phyloP scores from a whole-genome alignment of 2,329 filamentous ascomycete species.

The Stachybotrys chartarum region DNA sequence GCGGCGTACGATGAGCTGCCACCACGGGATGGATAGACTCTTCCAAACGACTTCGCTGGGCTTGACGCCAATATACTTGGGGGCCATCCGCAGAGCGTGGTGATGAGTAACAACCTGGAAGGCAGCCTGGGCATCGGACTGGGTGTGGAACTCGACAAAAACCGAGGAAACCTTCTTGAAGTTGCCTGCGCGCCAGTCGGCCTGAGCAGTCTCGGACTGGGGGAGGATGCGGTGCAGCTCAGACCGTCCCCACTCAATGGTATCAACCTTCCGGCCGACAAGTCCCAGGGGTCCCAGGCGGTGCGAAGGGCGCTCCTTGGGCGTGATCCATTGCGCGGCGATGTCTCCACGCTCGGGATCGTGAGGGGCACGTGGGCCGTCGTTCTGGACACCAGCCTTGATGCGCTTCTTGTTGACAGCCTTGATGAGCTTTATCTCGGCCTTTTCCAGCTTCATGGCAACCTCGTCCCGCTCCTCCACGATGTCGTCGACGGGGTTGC shows the following conservation, averaged over 20 bases:
- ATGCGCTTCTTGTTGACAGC: conserved; percentile 34
- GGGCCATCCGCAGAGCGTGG: conserved; percentile 74
- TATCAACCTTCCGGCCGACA: conserved; percentile 65
- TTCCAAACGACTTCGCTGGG: conserved; percentile 83
- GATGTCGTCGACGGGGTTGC: conserved; percentile 65
- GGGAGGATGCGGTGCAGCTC: conserved; percentile 49
- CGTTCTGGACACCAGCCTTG: conserved; percentile 16
- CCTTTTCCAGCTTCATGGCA: conserved; percentile 72
- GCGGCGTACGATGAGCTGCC: conserved; percentile 65
- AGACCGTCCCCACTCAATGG: conserved; percentile 74
- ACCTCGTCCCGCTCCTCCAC: conserved; percentile 69
- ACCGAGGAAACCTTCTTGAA: conserved; percentile 61
- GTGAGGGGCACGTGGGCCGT: conserved; percentile 24
- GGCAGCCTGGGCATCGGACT: conserved; percentile 77
- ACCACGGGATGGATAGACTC: conserved; percentile 64
- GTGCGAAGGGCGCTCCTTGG: conserved; percentile 64
- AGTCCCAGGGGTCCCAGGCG: conserved; percentile 56
- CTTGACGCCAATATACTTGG: conserved; percentile 73
- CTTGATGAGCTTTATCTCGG: conserved; percentile 75
- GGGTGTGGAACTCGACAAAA: conserved; percentile 86
- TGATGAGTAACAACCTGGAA: conserved; percentile 80
- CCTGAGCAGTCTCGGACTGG: conserved; percentile 57
- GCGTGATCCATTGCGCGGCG: conserved; percentile 59
- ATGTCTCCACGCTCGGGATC: conserved; percentile 59
- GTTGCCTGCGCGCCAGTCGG: conserved; percentile 56